Base-by-base conservation (phyloP, 345 rosid genomes). In the Theobroma cacao region DNA sequence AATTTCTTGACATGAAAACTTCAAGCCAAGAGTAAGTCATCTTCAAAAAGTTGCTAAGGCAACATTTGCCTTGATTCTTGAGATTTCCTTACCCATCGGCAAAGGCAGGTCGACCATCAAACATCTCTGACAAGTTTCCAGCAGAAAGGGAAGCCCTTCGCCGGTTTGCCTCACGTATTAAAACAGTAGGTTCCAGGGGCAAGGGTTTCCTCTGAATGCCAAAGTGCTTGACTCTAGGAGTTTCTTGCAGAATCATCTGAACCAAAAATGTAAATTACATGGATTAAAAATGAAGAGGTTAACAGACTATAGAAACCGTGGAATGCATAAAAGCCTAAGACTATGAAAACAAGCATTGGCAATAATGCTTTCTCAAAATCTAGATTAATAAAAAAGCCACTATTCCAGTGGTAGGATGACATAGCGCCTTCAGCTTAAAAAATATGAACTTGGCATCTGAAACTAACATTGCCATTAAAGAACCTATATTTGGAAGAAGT, bases 121-220 rank as follows among this genome's bases (percentile, higher is more conserved):
- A 78, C 75, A 88, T 87, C 85, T 95, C 98, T 72, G 80, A 84
- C 81, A 86, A 72, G 82, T 90, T 96, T 85, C 99, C 99, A 83
- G 94, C 93, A 88, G 98, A 94, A 81, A 96, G 94, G 79, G 98
- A 94, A 83, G 98, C 99, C 83, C 99, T 91, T 66, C 97, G 86
- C 75, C 98, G 78, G 76, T 96, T 96, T 84, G 99, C 99, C 88
- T 94, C 97, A 22, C 98, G 97, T 81, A 96, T 76, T 80, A 96
- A 92, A 63, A 91, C 88, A 76, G 97, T 88, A 76, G 99, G 99
- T 87, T 96, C 99, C 81, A 96, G 91, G 82, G 99, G 98, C 88
- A 96, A 85, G 65, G 88, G 88, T 83, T 90, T 96, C 83, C 89
- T 89, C 76, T 92, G 97, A 84, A 96, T 94, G 80, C 92, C 89